phyloP scores from a whole-genome alignment of 2,329 filamentous ascomycete species.

The Claviceps paspali region DNA sequence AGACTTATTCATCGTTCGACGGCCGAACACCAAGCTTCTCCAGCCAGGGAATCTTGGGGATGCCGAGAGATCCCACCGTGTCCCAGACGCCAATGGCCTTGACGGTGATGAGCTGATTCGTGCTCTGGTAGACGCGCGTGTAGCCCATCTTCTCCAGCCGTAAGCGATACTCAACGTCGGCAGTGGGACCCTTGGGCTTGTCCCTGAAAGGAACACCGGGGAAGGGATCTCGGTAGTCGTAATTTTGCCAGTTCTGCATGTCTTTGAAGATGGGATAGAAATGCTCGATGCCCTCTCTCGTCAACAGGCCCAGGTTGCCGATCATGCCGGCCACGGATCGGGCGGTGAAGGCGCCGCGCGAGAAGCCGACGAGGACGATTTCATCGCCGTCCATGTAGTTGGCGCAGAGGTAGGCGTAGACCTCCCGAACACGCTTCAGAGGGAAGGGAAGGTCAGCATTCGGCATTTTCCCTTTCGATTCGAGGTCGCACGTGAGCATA shows the following conservation, averaged over 20 bases:
- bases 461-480: no score
- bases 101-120: slow-evolving; percentile 28
- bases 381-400: slow-evolving; percentile 45
- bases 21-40: slow-evolving; percentile 30
- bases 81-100: slow-evolving; percentile 32
- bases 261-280: slow-evolving; percentile 43
- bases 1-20: slow-evolving; percentile 30
- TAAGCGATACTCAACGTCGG: slow-evolving; percentile 26
- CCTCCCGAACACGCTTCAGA: slow-evolving; percentile 43
- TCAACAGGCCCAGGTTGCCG: slow-evolving; percentile 33
- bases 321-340: slow-evolving; percentile 41
- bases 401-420: slow-evolving; percentile 45
- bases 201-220: slow-evolving; percentile 29
- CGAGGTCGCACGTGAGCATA: no score
- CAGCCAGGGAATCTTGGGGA: slow-evolving; percentile 30
- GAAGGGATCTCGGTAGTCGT: slow-evolving; percentile 30
- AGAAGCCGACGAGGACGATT: slow-evolving; percentile 41
- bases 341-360: slow-evolving; percentile 42
- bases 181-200: slow-evolving; percentile 30
- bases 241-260: slow-evolving; percentile 36
- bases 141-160: slow-evolving; percentile 27
- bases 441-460: no score
- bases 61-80: slow-evolving; percentile 27
- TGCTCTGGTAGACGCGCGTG: slow-evolving; percentile 26
- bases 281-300: slow-evolving; percentile 34